Evolutionary conservation across 2,329 filamentous ascomycete genomes (phyloP).

Genomic region (Metarhizium humberi): DNA sequence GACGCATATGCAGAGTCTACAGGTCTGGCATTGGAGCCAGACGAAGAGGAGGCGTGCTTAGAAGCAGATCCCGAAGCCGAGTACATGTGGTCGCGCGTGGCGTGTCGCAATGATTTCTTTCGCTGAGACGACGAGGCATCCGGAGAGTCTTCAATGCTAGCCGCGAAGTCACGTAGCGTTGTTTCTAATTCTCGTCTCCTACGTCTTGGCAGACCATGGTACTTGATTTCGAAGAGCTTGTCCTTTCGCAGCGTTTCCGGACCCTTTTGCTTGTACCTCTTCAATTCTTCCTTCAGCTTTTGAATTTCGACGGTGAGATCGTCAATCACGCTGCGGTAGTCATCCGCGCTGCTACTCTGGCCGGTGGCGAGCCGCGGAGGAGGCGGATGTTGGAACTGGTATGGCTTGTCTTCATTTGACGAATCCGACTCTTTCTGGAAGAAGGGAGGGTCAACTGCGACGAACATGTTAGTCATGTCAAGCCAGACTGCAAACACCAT

Average conservation of each 20-base stretch:
- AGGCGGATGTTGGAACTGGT: conserved; percentile 13
- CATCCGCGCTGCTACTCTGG: conserved; percentile 57
- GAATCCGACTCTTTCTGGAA: conserved; percentile 44
- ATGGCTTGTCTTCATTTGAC: conserved; percentile 35
- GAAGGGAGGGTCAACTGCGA: conserved; percentile 42
- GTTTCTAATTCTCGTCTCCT: conserved; percentile 73
- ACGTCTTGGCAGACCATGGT: conserved; percentile 61
- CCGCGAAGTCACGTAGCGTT: conserved; percentile 61
- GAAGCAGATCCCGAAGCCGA: conserved; percentile 34
- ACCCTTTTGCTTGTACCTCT: conserved; percentile 58
- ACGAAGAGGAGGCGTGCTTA: conserved; percentile 43
- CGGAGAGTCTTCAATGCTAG: conserved; percentile 45
- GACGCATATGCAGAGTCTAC: conserved; percentile 61
- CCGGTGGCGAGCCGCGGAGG: conserved; percentile 22
- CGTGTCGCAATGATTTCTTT: conserved; percentile 30
- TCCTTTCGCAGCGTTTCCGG: conserved; percentile 61
- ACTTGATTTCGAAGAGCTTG: conserved; percentile 73
- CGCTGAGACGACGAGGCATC: conserved; percentile 30
- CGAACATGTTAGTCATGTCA: neutral
- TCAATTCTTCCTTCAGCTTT: conserved; percentile 63
- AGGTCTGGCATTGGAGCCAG: conserved; percentile 42
- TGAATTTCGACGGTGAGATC: conserved; percentile 81
- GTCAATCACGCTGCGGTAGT: conserved; percentile 76
- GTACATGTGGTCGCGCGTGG: conserved; percentile 27
- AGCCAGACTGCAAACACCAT: neutral